Conservation (phyloP, 306 rosid genomes). For the Cucumis sativus region DNA sequence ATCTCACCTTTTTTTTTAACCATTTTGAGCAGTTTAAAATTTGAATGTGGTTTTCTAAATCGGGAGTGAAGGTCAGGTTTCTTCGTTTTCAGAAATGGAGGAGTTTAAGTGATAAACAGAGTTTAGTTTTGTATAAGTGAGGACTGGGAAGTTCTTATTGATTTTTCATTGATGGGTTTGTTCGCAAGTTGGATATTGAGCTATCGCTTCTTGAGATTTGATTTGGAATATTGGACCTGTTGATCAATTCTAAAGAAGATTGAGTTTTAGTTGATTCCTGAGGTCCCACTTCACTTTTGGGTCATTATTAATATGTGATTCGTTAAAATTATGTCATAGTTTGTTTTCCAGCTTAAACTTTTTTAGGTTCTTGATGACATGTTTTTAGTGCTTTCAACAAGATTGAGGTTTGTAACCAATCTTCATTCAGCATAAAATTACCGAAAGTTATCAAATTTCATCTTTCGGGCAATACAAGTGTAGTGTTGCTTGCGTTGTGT, state of each 20-base stretch:
- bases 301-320: background rate
- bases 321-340: background rate
- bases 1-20: background rate
- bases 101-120: background rate
- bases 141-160: background rate
- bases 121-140: background rate
- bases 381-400: background rate
- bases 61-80: background rate
- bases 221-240: background rate
- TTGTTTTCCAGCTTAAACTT: background rate
- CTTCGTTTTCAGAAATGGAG: background rate
- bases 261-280: background rate
- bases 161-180: background rate
- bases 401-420: background rate
- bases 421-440: background rate
- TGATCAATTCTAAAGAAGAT: background rate
- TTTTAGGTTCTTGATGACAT: background rate
- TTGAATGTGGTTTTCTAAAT: background rate
- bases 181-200: background rate
- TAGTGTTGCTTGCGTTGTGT: background rate
- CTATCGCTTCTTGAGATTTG: conserved; percentile 2
- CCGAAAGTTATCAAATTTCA: background rate
- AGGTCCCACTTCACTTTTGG: conserved; percentile 5
- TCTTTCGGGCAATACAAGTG: background rate
- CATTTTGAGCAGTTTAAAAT: background rate